A percentile compares a stretch with the other conserved stretches of the same genome.
These are phyloP conservation scores for Chondrus crispus DNA, from an alignment of 23 red algal species.

Conservation along the genomic window DNA sequence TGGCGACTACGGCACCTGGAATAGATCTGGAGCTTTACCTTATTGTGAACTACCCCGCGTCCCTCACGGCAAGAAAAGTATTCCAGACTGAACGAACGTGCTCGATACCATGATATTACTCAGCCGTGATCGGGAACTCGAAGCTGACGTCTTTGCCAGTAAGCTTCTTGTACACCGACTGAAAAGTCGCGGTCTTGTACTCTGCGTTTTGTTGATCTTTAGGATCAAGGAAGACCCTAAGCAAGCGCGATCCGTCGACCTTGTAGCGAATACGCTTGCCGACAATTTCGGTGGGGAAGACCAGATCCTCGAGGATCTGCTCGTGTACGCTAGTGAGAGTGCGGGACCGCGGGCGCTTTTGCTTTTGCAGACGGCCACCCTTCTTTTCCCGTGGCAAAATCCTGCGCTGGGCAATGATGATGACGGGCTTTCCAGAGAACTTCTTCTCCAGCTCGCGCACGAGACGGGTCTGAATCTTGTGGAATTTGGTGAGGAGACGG, in stretches of 20 bases:
- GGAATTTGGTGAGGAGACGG: constrained; percentile 73
- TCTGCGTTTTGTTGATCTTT: constrained; percentile 90
- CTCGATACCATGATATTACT: too few species aligned
- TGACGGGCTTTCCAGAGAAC: constrained; percentile 91
- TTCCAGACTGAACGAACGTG: too few species aligned
- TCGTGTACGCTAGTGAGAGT: constrained; percentile 96
- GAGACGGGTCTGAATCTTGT: constrained; percentile 93
- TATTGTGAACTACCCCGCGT: too few species aligned
- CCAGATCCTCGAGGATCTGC: constrained; percentile 93
- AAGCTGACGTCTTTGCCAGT: constrained; percentile 98
- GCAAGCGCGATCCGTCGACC: constrained; percentile 75
- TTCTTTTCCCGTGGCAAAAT: constrained; percentile 87
- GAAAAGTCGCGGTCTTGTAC: constrained; percentile 90
- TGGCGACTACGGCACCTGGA: too few species aligned
- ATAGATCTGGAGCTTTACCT: too few species aligned
- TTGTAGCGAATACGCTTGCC: constrained; percentile 86
- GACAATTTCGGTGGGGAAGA: constrained; percentile 96
- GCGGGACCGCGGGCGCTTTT: constrained; percentile 87
- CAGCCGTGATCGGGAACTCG: constrained; percentile 82
- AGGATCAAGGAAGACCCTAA: constrained; percentile 91
- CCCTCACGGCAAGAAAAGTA: too few species aligned
- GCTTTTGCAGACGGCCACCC: constrained; percentile 64
- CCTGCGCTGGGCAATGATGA: constrained; percentile 84
- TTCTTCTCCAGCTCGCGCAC: constrained; percentile 99
- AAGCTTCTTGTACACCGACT: constrained; percentile 96